Evolutionary conservation across 495 filamentous ascomycete genomes (phyloP).

Genomic region (Apiosordaria backusii): DNA sequence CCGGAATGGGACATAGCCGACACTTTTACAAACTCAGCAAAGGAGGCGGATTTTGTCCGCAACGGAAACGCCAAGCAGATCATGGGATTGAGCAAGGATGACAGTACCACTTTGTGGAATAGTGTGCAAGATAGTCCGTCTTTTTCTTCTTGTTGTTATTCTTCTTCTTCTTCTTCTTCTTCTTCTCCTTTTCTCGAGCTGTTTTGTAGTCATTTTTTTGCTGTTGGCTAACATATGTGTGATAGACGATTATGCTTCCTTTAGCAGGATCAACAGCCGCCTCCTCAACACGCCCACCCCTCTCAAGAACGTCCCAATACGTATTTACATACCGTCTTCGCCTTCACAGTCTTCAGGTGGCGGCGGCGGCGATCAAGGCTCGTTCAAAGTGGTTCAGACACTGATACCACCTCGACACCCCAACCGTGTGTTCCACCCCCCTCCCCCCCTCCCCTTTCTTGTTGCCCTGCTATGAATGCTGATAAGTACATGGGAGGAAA

Average conservation of each 20-base stretch:
- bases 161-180: conserved; percentile 1
- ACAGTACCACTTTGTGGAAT: conserved; percentile 84
- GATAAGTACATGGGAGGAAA: not conserved
- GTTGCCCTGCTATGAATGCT: not conserved
- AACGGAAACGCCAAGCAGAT: conserved; percentile 89
- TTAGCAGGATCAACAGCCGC: conserved; percentile 68
- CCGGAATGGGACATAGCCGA: conserved; percentile 75
- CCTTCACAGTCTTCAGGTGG: conserved; percentile 30
- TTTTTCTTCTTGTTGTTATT: not conserved
- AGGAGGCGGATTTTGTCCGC: conserved; percentile 84
- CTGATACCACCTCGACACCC: conserved; percentile 50
- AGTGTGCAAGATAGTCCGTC: conserved; percentile 72
- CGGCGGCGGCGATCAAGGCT: conserved; percentile 25
- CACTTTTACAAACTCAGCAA: conserved; percentile 89
- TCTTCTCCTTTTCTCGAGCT: conserved; percentile 4
- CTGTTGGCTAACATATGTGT: too few species aligned
- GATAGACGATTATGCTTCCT: conserved; percentile 73
- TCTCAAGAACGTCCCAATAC: conserved; percentile 77
- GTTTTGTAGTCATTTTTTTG: too few species aligned
- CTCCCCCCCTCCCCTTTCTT: not conserved
- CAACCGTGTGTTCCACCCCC: conserved; percentile 32
- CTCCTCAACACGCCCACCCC: conserved; percentile 73
- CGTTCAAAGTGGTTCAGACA: conserved; percentile 67
- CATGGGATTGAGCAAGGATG: conserved; percentile 85
- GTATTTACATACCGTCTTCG: conserved; percentile 81